phyloP scores from a whole-genome alignment of 2,329 filamentous ascomycete species.

The Cylindrodendrum hubeiense region DNA sequence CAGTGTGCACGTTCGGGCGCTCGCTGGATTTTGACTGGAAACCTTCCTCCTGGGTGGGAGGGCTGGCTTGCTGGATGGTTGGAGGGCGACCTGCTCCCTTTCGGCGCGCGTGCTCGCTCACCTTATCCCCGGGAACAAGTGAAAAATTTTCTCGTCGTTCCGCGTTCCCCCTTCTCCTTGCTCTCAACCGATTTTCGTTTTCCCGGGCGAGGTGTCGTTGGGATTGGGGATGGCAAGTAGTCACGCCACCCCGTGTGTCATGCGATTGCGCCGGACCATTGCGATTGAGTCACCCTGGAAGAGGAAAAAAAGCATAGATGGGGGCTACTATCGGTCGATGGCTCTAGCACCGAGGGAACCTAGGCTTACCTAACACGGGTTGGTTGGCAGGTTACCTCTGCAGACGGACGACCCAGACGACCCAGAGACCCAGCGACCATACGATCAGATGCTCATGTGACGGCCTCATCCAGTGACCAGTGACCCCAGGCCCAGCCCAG shows the following conservation, averaged over 20 bases:
- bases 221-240: constrained; percentile 12
- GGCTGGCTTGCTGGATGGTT: constrained; percentile 14
- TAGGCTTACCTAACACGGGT: constrained; percentile 16
- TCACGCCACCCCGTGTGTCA: constrained; percentile 42
- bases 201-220: neutral
- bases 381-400: constrained; percentile 22
- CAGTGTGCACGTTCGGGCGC: neutral
- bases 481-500: constrained; percentile 4
- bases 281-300: constrained; percentile 9
- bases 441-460: constrained; percentile 23
- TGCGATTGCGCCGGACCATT: constrained; percentile 27
- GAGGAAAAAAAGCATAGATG: constrained; percentile 3
- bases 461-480: constrained; percentile 15
- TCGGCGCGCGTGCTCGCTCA: constrained; percentile 26
- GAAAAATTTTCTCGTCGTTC: constrained; percentile 23
- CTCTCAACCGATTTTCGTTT: constrained; percentile 25
- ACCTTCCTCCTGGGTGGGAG: constrained; percentile 15
- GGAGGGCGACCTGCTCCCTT: constrained; percentile 27
- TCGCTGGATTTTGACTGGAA: constrained; percentile 4
- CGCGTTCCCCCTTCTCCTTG: constrained; percentile 20
- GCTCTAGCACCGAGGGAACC: constrained; percentile 8
- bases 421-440: constrained; percentile 7
- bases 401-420: neutral
- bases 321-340: constrained; percentile 5
- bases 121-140: constrained; percentile 18